These are phyloP conservation scores for Phialophora expanda DNA, from an alignment of 2,329 filamentous ascomycete genomes.

Conservation along the genomic window DNA sequence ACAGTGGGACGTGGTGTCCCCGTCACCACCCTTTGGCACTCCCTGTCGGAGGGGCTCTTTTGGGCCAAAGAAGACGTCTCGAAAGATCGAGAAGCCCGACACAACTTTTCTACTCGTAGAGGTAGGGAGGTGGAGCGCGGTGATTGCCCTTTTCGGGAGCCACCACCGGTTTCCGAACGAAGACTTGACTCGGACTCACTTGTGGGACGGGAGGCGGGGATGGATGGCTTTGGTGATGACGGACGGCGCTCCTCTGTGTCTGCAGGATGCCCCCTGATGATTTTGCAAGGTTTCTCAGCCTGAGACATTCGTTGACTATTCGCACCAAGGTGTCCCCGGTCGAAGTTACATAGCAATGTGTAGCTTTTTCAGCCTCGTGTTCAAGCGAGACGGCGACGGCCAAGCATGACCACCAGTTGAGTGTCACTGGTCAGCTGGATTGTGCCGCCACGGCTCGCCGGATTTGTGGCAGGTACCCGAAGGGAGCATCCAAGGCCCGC, in stretches of 20 bases:
- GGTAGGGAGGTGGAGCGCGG: not conserved
- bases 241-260: not conserved
- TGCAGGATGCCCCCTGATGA: not conserved
- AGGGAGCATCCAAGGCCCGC: not conserved
- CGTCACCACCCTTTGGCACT: not conserved
- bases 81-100: not conserved
- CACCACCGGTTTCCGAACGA: not conserved
- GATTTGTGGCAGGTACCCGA: not conserved
- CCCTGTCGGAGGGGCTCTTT: not conserved
- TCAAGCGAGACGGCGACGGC: not conserved
- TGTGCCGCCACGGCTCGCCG: not conserved
- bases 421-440: not conserved
- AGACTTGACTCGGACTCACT: slow-evolving; percentile 1
- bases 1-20: not conserved
- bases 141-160: not conserved
- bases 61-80: not conserved
- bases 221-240: not conserved
- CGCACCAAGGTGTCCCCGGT: not conserved
- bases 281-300: slow-evolving; percentile 5
- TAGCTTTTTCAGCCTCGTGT: slow-evolving; percentile 1
- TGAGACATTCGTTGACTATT: slow-evolving; percentile 4
- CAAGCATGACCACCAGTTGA: not conserved
- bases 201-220: not conserved
- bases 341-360: not conserved
- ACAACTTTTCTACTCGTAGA: not conserved